Evolutionary conservation across 139 green algal genomes (phyloP).

Genomic region (Mychonastes homosphaera): DNA sequence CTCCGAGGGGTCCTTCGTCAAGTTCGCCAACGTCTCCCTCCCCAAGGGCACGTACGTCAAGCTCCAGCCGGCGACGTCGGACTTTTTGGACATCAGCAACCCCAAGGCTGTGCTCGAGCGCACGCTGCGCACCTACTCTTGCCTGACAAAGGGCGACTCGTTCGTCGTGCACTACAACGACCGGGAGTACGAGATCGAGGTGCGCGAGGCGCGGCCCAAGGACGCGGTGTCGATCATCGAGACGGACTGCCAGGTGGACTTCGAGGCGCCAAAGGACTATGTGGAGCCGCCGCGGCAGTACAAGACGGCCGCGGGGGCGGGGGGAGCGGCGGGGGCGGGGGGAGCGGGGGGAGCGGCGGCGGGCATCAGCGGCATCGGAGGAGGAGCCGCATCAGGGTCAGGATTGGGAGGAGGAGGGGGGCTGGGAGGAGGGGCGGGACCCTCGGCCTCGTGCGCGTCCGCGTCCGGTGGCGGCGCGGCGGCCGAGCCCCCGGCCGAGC

Average conservation of each 20-base stretch:
- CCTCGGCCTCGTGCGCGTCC: background rate
- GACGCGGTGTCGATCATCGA: conserved; percentile 92
- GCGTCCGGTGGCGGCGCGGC: background rate
- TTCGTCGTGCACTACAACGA: conserved; percentile 95
- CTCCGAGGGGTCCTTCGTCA: conserved; percentile 79
- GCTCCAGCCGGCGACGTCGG: conserved; percentile 87
- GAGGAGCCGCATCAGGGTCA: background rate
- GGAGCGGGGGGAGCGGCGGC: background rate
- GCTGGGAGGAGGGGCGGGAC: conserved; percentile 2
- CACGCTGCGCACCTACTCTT: conserved; percentile 77
- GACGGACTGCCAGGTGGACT: conserved; percentile 93
- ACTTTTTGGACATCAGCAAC: conserved; percentile 96
- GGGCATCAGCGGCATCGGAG: conserved; percentile 6
- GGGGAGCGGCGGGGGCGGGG: conserved; percentile 10
- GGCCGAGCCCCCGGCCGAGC: conserved; percentile 30
- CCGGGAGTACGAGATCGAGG: conserved; percentile 81
- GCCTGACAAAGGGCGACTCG: conserved; percentile 70
- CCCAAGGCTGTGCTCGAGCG: conserved; percentile 94
- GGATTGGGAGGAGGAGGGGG: conserved; percentile 2
- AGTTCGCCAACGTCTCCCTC: conserved; percentile 68
- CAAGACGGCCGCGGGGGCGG: conserved; percentile 7
- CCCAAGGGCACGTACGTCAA: conserved; percentile 93
- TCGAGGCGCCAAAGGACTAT: conserved; percentile 95
- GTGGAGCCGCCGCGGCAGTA: conserved; percentile 57
- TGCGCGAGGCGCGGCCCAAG: conserved; percentile 69